Conservation (phyloP, 495 filamentous ascomycete species). For the Aspergillus indologenus region DNA sequence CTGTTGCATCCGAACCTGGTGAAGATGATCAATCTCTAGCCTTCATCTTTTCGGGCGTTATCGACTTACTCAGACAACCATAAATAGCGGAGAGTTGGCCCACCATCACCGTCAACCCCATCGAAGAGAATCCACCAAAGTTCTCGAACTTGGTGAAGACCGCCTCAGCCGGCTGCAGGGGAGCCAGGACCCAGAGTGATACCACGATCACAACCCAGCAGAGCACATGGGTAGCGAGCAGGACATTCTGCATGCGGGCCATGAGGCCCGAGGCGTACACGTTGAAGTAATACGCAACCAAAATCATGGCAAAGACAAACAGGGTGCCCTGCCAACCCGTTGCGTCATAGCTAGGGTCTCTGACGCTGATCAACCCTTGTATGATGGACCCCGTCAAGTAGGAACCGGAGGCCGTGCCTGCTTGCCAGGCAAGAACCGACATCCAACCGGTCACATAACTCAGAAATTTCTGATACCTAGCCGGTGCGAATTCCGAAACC, state of each 20-base stretch:
- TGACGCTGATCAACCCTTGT: slow-evolving; percentile 38
- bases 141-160: slow-evolving; percentile 40
- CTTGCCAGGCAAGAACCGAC: slow-evolving; percentile 42
- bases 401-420: slow-evolving; percentile 24
- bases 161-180: slow-evolving; percentile 33
- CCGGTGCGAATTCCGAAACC: slow-evolving; percentile 27
- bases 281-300: slow-evolving; percentile 37
- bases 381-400: slow-evolving; percentile 41
- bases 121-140: slow-evolving; percentile 38
- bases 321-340: slow-evolving; percentile 46
- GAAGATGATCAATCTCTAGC: not conserved
- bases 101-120: slow-evolving; percentile 34
- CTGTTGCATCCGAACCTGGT: slow-evolving; percentile 34
- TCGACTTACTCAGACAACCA: slow-evolving; percentile 26
- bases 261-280: slow-evolving; percentile 39
- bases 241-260: slow-evolving; percentile 45
- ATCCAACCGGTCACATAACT: slow-evolving; percentile 43
- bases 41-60: not conserved
- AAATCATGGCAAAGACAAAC: slow-evolving; percentile 38
- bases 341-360: slow-evolving; percentile 27
- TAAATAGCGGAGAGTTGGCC: slow-evolving; percentile 24
- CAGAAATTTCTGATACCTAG: slow-evolving; percentile 35
- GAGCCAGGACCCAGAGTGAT: slow-evolving; percentile 30
- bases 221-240: slow-evolving; percentile 45
- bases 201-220: slow-evolving; percentile 46